Base-by-base conservation (phyloP, 1,284 basidiomycete species). In the Agroathelia rolfsii region DNA sequence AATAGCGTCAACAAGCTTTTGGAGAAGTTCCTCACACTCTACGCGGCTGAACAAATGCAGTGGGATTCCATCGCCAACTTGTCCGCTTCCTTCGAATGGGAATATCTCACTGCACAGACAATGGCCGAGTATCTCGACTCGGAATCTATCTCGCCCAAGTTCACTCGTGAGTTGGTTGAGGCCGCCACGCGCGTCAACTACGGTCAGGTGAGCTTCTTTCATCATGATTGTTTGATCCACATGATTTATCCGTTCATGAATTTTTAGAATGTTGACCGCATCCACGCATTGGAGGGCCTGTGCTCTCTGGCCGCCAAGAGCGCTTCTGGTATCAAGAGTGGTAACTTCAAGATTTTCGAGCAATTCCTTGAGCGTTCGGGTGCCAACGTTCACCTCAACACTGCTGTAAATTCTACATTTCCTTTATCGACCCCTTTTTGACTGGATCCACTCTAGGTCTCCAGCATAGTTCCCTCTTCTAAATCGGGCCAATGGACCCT, bases 181-280 rank as follows among this genome's bases (percentile, higher is more conserved):
- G 82, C 77, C 2, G 76, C 79, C 3, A 88, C 87, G 6, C 68
- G 90, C 12, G 87, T 92, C 28, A 97, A 96, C 55, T 93, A 93
- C 49, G 87, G 76, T 15, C 82, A 84, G 62, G 84, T 81, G 43
- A 36, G 66, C 42, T n/a, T 27, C 15, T 23, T 21, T 24, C 37
- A 24, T 16, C 15, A 18, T 22, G 16, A 26, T 26, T 35, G 12
- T 18, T 16, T 13, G 19, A 21, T 34, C 17, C 22, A 15, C 20
- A 9, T 6, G 23, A 4, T 35, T 36, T 21, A 25, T 19, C 42
- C 1, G 43, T 57, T 2, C 28, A 19, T 13, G 35, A 6, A 24
- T 12, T n/a, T 30, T 11, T 35, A 85, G 67, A 75, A 92, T 48
- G 69, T 76, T 13, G 67, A 76, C 46, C 45, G 63, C 15, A 83